Evolutionary conservation across 2,329 filamentous ascomycete genomes (phyloP), one percentile per base, ranked within the genome.

Genomic region (Fusarium temperatum): DNA sequence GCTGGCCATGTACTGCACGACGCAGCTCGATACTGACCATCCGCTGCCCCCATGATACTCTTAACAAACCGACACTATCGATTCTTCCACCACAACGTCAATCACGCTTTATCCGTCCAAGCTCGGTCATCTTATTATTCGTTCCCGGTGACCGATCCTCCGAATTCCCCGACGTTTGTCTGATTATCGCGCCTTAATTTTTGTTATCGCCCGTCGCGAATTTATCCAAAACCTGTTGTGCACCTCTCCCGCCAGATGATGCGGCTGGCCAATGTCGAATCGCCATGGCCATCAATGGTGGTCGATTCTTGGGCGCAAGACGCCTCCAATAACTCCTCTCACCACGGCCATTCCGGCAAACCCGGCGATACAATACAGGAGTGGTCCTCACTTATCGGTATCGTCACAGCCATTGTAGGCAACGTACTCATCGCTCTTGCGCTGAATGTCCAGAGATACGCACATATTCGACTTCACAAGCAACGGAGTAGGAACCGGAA

Each of bases 311-410:
- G 68, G 76, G 57, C 67, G 59, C 69, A 54, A 57, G 70, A 42
- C 28, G 47, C 66, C 56, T 60, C 66, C 24, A 68, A 63, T 38
- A 51, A 74, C 44, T 53, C 66, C n/a, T 69, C 73, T 32, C 64
- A 75, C 65, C 69, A 65, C 26, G 70, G 64, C 20, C 57, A 70
- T 28, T 70, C 77, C 39, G 79, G 78, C 61, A 80, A 84, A 41
- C 81, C 83, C 38, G 85, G 84, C 53, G 85, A 88, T 60, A 85
- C 87, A 14, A 82, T 91, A 30, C 87, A 89, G 74, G 86, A 91
- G 81, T 98, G 96, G 95, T 97, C 95, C 53, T 97, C 95, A 32
- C 86, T 98, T 61, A 98, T 99, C 80, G 96, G 96, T 77, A 98
- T 99, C 79, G 84, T 96, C 61, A 97, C 95, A 6, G 95, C 96